These are phyloP conservation scores for Dothidotthia symphoricarpi DNA, from an alignment of 2,329 filamentous ascomycete genomes.

Conservation along the genomic window DNA sequence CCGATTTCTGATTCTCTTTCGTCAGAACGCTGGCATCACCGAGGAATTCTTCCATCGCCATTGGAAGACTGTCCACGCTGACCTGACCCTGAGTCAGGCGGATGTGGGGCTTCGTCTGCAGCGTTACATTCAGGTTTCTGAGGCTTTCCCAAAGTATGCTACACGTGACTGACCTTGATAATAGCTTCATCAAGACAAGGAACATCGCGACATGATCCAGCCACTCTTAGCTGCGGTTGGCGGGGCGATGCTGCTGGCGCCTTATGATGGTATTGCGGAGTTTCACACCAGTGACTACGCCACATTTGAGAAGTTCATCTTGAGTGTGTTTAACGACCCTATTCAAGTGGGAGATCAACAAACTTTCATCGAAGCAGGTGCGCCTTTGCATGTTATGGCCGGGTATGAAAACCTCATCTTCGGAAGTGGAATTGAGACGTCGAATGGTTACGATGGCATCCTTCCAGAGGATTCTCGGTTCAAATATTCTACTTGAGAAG, in stretches of 20 bases:
- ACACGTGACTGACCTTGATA: background rate
- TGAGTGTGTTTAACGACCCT: slow-evolving; percentile 2
- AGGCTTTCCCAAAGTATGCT: too few relatives aligned
- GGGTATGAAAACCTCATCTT: slow-evolving; percentile 17
- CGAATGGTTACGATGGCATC: slow-evolving; percentile 6
- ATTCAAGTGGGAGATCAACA: slow-evolving; percentile 5
- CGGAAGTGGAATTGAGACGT: slow-evolving; percentile 4
- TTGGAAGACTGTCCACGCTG: slow-evolving; percentile 15
- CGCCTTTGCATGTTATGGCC: slow-evolving; percentile 10
- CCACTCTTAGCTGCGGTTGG: slow-evolving; percentile 1
- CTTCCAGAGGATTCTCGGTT: slow-evolving; percentile 6
- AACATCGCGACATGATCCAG: slow-evolving; percentile 3
- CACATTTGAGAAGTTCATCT: slow-evolving; percentile 6
- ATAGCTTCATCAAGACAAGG: slow-evolving; percentile 10
- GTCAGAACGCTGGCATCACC: slow-evolving; percentile 5
- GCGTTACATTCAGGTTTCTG: slow-evolving; percentile 11
- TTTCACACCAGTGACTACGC: slow-evolving; percentile 10
- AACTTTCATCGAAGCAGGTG: slow-evolving; percentile 5
- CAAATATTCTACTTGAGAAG: background rate
- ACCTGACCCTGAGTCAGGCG: slow-evolving; percentile 6
- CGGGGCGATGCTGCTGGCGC: slow-evolving; percentile 3
- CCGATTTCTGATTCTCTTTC: slow-evolving; percentile 7
- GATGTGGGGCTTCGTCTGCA: slow-evolving; percentile 5
- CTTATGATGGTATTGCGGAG: slow-evolving; percentile 14
- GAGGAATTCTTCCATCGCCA: slow-evolving; percentile 12